A percentile compares a stretch with the other conserved stretches of the same genome.
phyloP scores from a whole-genome alignment of 257 asterid species.

The Forsythia suspensa region DNA sequence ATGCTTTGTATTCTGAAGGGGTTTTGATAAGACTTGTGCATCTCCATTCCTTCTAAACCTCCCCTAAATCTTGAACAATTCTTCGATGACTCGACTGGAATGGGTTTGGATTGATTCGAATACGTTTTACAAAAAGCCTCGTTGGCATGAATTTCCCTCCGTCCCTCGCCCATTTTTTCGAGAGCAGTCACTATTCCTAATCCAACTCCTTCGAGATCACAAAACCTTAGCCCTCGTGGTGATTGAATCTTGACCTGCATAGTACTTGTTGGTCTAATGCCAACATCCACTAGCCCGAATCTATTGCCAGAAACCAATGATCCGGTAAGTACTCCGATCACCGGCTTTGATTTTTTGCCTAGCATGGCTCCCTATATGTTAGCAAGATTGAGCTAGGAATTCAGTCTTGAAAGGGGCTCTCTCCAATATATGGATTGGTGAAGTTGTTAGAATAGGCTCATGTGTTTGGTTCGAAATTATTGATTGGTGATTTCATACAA shows the following conservation, averaged over 20 bases:
- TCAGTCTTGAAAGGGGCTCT: slow-evolving; percentile 11
- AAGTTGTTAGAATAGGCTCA: slow-evolving; percentile 56
- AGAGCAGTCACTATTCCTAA: slow-evolving; percentile 83
- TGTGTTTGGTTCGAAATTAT: slow-evolving; percentile 43
- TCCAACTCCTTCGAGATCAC: slow-evolving; percentile 75
- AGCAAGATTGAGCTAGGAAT: slow-evolving; percentile 4
- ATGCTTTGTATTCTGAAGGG: slow-evolving; percentile 30
- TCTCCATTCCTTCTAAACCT: no score
- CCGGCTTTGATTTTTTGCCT: no score
- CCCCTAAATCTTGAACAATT: not conserved
- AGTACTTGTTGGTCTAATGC: not conserved
- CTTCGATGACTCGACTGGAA: slow-evolving; percentile 46
- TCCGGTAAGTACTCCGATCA: slow-evolving; percentile 32
- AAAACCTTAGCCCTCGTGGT: slow-evolving; percentile 22
- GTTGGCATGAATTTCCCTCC: not conserved
- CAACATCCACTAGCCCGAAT: slow-evolving; percentile 7
- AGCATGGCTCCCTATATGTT: slow-evolving; percentile 32
- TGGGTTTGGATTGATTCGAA: slow-evolving; percentile 52
- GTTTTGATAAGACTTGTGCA: not conserved
- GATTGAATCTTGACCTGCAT: not conserved
- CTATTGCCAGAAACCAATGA: slow-evolving; percentile 37
- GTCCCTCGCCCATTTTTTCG: slow-evolving; percentile 41
- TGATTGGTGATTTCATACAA: slow-evolving; percentile 14
- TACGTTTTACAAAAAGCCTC: slow-evolving; percentile 40
- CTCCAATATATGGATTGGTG: slow-evolving; percentile 31